These are phyloP conservation scores for Podospora didyma DNA, from an alignment of 495 filamentous ascomycete species.

Conservation along the genomic window DNA sequence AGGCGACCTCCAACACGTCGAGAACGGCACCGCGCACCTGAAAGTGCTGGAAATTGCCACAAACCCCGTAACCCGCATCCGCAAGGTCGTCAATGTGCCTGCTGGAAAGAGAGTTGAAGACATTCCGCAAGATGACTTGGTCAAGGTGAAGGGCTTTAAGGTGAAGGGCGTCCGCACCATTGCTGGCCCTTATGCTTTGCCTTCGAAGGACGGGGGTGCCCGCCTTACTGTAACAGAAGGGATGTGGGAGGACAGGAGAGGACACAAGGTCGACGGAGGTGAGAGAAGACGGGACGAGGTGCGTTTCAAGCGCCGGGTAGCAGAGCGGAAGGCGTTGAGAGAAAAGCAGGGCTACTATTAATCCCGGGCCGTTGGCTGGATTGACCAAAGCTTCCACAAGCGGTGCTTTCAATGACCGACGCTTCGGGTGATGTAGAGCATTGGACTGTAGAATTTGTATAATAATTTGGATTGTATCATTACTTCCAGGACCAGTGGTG, in stretches of 20 bases:
- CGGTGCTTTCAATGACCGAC: neutral
- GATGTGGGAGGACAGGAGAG: conserved; percentile 81
- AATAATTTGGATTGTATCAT: conserved; percentile 14
- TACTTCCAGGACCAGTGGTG: neutral
- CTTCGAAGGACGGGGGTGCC: conserved; percentile 62
- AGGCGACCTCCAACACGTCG: conserved; percentile 69
- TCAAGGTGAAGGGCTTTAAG: conserved; percentile 58
- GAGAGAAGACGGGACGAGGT: conserved; percentile 86
- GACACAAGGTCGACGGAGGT: conserved; percentile 92
- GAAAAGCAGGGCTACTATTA: conserved; percentile 31
- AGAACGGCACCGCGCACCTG: conserved; percentile 67
- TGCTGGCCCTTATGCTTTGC: conserved; percentile 62
- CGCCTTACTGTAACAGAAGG: conserved; percentile 69
- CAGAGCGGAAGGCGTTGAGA: conserved; percentile 42
- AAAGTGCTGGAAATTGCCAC: conserved; percentile 59
- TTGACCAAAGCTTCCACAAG: neutral
- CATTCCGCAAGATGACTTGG: conserved; percentile 35
- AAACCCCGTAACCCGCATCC: conserved; percentile 15
- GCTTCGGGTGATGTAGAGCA: conserved; percentile 1
- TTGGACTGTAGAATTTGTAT: conserved; percentile 20
- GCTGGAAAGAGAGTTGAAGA: conserved; percentile 44
- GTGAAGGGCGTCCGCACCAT: conserved; percentile 62
- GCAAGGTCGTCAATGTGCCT: conserved; percentile 68
- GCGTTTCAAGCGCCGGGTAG: conserved; percentile 51
- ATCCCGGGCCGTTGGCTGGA: neutral